Conservation (phyloP, 805 yeast genomes). For the Debaryomyces tyrocola region DNA sequence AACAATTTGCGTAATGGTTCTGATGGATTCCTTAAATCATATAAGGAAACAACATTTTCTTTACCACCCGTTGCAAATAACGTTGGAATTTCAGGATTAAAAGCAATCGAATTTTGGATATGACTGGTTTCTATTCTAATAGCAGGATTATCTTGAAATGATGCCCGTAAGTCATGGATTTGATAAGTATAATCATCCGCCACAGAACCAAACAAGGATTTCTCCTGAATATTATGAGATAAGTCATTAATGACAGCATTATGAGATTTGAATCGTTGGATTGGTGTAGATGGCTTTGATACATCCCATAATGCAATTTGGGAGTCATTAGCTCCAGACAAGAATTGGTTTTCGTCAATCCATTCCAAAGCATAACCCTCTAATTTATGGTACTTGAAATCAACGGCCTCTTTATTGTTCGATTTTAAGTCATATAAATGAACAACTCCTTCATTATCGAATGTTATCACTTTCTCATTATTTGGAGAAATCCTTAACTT, state of each 20-base stretch:
- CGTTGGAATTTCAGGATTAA: conserved; percentile 55
- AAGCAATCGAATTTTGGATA: conserved; percentile 67
- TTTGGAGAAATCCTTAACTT: conserved; percentile 55
- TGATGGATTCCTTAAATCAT: conserved; percentile 68
- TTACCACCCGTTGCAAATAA: conserved; percentile 76
- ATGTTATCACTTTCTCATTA: conserved; percentile 51
- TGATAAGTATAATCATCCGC: conserved; percentile 66
- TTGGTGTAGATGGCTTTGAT: conserved; percentile 43
- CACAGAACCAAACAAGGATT: conserved; percentile 62
- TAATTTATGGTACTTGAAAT: conserved; percentile 54
- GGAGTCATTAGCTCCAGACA: conserved; percentile 67
- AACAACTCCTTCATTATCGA: conserved; percentile 53
- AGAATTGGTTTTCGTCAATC: conserved; percentile 48
- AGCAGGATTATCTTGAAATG: conserved; percentile 34
- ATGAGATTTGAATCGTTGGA: conserved; percentile 51
- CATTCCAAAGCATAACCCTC: conserved; percentile 78
- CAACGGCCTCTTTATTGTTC: conserved; percentile 15
- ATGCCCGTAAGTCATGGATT: conserved; percentile 55
- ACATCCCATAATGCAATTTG: conserved; percentile 74
- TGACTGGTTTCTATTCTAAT: conserved; percentile 47
- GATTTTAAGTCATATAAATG: conserved; percentile 39
- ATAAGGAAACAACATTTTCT: conserved; percentile 69
- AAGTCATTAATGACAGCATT: conserved; percentile 65
- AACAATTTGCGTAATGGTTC: conserved; percentile 61
- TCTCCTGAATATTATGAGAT: conserved; percentile 49